Base-by-base conservation (phyloP, 2,329 filamentous ascomycete genomes). In the Amylocarpus encephaloides region DNA sequence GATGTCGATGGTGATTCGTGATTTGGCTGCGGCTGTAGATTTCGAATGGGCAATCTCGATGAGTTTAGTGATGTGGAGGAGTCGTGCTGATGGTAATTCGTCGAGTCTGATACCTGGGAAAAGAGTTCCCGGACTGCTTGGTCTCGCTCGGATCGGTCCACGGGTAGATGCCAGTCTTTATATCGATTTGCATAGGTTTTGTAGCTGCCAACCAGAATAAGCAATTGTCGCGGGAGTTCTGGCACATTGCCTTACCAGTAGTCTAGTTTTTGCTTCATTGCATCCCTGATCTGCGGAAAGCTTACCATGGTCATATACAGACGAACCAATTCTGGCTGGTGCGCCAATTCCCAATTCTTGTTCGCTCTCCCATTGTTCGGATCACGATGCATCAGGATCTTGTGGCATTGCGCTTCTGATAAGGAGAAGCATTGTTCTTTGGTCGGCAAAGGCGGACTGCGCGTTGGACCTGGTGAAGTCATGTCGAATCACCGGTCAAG, bases 121-220 rank as follows among this genome's bases (percentile, higher is more conserved):
- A 59, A 62, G 5, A 62, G 41, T 30, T 56, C 51, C 15, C 56
- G 48, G 26, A 62, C 52, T 1, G 43, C 48, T 40, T 57, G 50
- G 38, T 62, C 58, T 30, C 58, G 52, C 18, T 58, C 55, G 10
- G 40, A 48, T 22, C 54, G 49, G 39, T 57, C 55, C 1, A 58
- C 51, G 11, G 58, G 58, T 15, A 61, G 56, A 36, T 54, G 48
- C 58, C 59, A 62, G 30, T 57, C 58, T 12, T 56, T 51, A 44
- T 57, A 62, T 16, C 59, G 57, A 52, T 61, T 58, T 29, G 53
- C 50, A 35, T 59, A 62, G 16, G 59, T 62, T 41, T 62, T 61
- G 50, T 62, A 62, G 33, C 59, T 61, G 46, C 19, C 34, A 26
- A 43, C 18, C 5, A 33, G 32, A 10, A 44, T 50, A 16, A 43